Evolutionary conservation across 148 eudicot species (phyloP).

Genomic region (Rhododendron ovatum): DNA sequence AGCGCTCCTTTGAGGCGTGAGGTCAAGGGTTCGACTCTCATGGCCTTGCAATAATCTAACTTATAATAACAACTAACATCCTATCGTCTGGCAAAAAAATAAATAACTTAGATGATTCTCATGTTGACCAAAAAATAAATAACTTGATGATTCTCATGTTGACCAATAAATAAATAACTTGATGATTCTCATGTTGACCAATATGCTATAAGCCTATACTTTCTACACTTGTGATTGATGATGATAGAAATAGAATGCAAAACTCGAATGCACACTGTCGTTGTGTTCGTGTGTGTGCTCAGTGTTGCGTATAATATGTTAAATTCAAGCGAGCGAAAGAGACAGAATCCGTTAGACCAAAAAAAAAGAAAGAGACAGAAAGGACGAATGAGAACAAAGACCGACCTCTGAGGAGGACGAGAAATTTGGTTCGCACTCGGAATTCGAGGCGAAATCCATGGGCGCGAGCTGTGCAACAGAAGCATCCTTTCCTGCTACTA

Average conservation of each 20-base stretch:
- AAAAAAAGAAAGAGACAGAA: neutral
- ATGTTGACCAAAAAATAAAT: no score
- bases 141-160: no score
- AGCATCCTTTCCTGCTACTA: constrained; percentile 24
- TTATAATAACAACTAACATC: no score
- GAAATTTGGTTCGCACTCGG: constrained; percentile 2
- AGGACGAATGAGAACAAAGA: neutral
- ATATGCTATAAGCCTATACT: neutral
- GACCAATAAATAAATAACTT: no score
- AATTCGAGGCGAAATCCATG: constrained; percentile 27
- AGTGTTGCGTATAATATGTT: neutral
- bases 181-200: neutral
- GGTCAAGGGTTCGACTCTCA: no score
- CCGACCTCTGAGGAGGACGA: constrained; percentile 21
- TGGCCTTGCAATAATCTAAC: no score
- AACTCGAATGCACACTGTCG: neutral
- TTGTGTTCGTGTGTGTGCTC: neutral
- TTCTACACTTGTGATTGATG: neutral
- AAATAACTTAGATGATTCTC: no score
- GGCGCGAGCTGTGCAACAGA: constrained; percentile 26
- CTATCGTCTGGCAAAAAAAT: no score
- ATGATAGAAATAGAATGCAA: neutral
- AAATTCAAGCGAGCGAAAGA: neutral
- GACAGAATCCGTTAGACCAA: neutral
- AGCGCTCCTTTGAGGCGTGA: no score